Evolutionary conservation across 1,139 yeast genomes (phyloP).

Genomic region (Suhomyces yuchorum): DNA sequence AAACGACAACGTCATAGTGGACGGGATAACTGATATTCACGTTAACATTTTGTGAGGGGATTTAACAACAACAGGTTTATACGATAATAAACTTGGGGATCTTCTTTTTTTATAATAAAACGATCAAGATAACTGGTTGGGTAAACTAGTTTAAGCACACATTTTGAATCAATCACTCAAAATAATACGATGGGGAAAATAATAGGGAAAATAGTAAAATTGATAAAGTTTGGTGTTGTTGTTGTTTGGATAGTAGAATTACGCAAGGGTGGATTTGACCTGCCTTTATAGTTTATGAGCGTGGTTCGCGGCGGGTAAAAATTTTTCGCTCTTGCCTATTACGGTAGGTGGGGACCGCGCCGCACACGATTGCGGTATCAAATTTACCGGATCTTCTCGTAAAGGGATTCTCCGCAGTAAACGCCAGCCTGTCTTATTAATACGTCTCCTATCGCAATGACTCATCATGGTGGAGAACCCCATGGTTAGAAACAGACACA

Average conservation of each 20-base stretch:
- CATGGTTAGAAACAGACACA: neutral
- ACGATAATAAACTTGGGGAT: slow-evolving; percentile 12
- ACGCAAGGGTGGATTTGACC: slow-evolving; percentile 3
- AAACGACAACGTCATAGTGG: slow-evolving; percentile 34
- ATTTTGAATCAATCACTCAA: slow-evolving; percentile 23
- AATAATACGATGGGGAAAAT: slow-evolving; percentile 11
- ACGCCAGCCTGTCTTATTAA: slow-evolving; percentile 12
- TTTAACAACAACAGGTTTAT: slow-evolving; percentile 21
- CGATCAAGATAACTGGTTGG: slow-evolving; percentile 12
- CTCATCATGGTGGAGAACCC: neutral
- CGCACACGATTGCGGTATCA: slow-evolving; percentile 4
- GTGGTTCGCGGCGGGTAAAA: slow-evolving; percentile 13
- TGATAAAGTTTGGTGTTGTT: slow-evolving; percentile 1
- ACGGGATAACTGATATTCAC: slow-evolving; percentile 23
- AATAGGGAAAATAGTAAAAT: slow-evolving; percentile 9
- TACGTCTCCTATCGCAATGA: neutral
- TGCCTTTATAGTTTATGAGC: slow-evolving; percentile 12
- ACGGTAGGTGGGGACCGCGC: slow-evolving; percentile 5
- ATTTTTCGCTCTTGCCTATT: slow-evolving; percentile 14
- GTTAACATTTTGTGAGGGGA: slow-evolving; percentile 19
- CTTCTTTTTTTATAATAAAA: slow-evolving; percentile 13
- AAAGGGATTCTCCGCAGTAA: slow-evolving; percentile 3
- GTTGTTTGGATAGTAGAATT: slow-evolving; percentile 12
- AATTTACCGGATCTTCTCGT: slow-evolving; percentile 7
- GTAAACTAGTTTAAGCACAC: slow-evolving; percentile 37